phyloP scores from a whole-genome alignment of 371 early-diverging fungal genomes.

The Saksenaea vasiformis region DNA sequence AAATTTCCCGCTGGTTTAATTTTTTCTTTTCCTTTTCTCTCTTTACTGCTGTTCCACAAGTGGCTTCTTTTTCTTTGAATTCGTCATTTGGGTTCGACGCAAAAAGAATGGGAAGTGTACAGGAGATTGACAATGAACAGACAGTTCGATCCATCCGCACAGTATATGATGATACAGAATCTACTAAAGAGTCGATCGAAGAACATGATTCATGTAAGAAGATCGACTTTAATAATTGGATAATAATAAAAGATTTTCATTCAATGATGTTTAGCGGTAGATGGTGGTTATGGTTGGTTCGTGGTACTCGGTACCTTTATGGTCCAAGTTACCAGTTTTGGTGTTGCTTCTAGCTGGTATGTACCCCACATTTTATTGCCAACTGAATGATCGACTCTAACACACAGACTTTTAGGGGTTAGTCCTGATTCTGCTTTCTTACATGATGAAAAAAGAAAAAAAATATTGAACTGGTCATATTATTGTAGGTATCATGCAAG shows the following conservation, averaged over 20 bases:
- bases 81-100: too few relatives aligned
- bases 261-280: not conserved
- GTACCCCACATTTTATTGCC: not conserved
- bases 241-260: not conserved
- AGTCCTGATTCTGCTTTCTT: not conserved
- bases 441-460: not conserved
- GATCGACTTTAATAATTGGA: not conserved
- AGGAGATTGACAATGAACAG: not conserved
- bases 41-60: not conserved
- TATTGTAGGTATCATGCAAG: slow-evolving; percentile 38
- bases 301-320: slow-evolving; percentile 55
- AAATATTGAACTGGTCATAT: slow-evolving; percentile 33
- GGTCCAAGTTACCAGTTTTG: slow-evolving; percentile 55
- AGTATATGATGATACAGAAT: not conserved
- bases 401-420: not conserved
- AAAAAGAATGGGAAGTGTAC: not conserved
- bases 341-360: slow-evolving; percentile 35
- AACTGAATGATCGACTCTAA: not conserved
- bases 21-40: not conserved
- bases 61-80: too few relatives aligned
- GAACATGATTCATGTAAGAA: not conserved
- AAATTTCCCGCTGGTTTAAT: too few relatives aligned
- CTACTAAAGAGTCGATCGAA: not conserved
- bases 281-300: slow-evolving; percentile 58
- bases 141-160: slow-evolving; percentile 1